These are phyloP conservation scores for Globisporangium irregulare DNA, from an alignment of 352 stramenopile species.

Conservation along the genomic window DNA sequence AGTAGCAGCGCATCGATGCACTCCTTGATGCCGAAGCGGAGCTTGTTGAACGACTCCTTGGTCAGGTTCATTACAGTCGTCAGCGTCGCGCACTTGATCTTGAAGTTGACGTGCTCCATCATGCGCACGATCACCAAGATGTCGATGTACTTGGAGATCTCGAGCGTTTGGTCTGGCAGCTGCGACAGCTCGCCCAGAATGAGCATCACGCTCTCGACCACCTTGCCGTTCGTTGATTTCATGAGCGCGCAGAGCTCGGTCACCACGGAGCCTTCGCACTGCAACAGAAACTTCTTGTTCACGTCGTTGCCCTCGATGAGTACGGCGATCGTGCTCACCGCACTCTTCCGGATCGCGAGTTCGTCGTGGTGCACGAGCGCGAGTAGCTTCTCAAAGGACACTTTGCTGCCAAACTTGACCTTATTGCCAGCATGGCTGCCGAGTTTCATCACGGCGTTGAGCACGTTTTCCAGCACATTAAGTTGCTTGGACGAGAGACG, in stretches of 20 bases:
- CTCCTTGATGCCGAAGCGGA: constrained; percentile 58
- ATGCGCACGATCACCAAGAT: constrained; percentile 57
- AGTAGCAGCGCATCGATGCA: constrained; percentile 51
- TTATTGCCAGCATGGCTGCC: constrained; percentile 74
- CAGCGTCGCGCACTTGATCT: constrained; percentile 55
- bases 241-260: constrained; percentile 58
- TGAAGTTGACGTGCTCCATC: constrained; percentile 54
- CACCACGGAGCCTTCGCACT: constrained; percentile 52
- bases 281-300: constrained; percentile 67
- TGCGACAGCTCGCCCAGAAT: constrained; percentile 66
- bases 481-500: constrained; percentile 63
- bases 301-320: constrained; percentile 63
- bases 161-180: constrained; percentile 55
- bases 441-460: constrained; percentile 64
- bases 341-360: constrained; percentile 59
- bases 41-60: constrained; percentile 78
- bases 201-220: constrained; percentile 70
- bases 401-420: constrained; percentile 67
- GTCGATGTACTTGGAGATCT: constrained; percentile 72
- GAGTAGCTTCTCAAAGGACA: constrained; percentile 70
- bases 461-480: constrained; percentile 68
- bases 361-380: constrained; percentile 62
- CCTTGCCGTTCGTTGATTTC: constrained; percentile 57
- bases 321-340: constrained; percentile 54
- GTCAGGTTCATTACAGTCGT: constrained; percentile 57